Evolutionary conservation across 176 grass and related monocot genomes (phyloP).

Genomic region (Aegilops longissima): DNA sequence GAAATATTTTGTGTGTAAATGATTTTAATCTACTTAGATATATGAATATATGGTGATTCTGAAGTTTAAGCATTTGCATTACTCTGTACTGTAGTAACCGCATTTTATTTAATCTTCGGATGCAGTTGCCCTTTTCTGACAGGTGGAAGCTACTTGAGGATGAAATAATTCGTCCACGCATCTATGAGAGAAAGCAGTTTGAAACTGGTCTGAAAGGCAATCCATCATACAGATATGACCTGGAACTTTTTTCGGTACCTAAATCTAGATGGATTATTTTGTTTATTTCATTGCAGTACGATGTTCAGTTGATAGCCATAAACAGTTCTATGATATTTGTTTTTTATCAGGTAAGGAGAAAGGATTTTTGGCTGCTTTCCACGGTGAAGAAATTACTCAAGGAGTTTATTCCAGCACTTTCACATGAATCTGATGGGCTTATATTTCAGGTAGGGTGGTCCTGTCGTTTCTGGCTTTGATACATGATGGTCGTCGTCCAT

Average conservation of each 20-base stretch:
- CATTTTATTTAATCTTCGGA: conserved; percentile 19
- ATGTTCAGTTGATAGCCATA: not conserved
- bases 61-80: conserved; percentile 11
- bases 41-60: conserved; percentile 1
- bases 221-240: conserved; percentile 90
- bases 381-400: conserved; percentile 77
- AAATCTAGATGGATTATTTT: not conserved
- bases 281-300: not conserved
- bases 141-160: conserved; percentile 97
- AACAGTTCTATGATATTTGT: not conserved
- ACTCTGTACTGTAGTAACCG: not conserved
- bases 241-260: conserved; percentile 96
- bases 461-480: not conserved
- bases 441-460: conserved; percentile 87
- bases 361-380: conserved; percentile 96
- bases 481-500: not conserved
- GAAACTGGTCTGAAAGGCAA: conserved; percentile 80
- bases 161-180: conserved; percentile 81
- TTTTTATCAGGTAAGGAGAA: conserved; percentile 79
- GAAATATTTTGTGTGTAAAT: not conserved
- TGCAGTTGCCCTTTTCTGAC: conserved; percentile 91
- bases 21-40: not conserved
- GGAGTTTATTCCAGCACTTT: conserved; percentile 92
- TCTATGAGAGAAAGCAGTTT: conserved; percentile 76
- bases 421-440: conserved; percentile 95